Evolutionary conservation across 1,139 yeast species (phyloP).

Genomic region (Geotrichum klebahnii): DNA sequence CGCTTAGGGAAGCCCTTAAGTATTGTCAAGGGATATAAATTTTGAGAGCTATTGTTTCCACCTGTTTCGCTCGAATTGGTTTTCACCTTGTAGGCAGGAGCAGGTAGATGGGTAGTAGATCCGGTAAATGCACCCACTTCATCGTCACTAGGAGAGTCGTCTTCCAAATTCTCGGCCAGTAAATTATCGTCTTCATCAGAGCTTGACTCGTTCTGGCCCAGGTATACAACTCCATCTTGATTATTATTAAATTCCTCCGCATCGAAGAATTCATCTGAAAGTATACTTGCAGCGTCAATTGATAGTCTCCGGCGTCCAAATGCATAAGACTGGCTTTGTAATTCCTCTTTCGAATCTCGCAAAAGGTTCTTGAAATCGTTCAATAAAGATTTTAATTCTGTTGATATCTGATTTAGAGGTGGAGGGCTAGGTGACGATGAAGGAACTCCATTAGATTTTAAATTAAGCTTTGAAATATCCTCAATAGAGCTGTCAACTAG

Average conservation of each 20-base stretch:
- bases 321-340: not conserved
- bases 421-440: no score
- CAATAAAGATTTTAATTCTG: not conserved
- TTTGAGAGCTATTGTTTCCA: constrained; percentile 23
- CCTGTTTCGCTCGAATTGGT: no score
- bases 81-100: constrained; percentile 1
- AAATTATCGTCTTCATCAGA: constrained; percentile 23
- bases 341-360: not conserved
- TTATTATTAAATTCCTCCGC: constrained; percentile 52
- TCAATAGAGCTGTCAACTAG: not conserved
- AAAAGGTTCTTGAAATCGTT: constrained; percentile 1
- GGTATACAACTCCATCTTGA: constrained; percentile 34
- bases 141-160: constrained; percentile 9
- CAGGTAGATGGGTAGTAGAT: not conserved
- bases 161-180: no score
- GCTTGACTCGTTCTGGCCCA: constrained; percentile 32
- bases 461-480: not conserved
- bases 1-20: constrained; percentile 45
- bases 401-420: constrained; percentile 2
- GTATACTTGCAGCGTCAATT: constrained; percentile 26
- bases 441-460: not conserved
- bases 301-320: not conserved
- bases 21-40: constrained; percentile 61
- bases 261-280: constrained; percentile 58
- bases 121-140: not conserved